Evolutionary conservation across 345 rosid genomes (phyloP).

Genomic region (Sisymbrium irio): DNA sequence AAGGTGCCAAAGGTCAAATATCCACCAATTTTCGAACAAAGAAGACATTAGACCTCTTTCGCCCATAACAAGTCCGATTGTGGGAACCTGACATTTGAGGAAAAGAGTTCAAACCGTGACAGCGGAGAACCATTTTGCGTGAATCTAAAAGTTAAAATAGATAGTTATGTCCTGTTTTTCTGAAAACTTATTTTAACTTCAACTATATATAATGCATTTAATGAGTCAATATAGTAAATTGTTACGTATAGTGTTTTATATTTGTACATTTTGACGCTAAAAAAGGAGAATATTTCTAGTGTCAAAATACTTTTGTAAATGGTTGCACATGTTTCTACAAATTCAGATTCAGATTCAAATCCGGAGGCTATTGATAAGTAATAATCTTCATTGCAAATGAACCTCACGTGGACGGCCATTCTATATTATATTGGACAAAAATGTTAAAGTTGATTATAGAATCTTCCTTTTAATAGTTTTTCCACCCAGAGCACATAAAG

Average conservation of each 20-base stretch:
- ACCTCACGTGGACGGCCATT: conserved; percentile 22
- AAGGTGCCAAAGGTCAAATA: conserved; percentile 89
- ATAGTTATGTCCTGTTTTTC: too few species aligned
- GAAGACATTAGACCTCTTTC: conserved; percentile 85
- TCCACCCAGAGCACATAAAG: background rate
- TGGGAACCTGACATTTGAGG: conserved; percentile 63
- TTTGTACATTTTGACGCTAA: too few species aligned
- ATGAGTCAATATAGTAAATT: too few species aligned
- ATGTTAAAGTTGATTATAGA: background rate
- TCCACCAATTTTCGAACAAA: conserved; percentile 89
- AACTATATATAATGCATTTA: too few species aligned
- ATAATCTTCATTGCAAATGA: background rate
- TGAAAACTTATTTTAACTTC: too few species aligned
- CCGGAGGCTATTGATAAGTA: conserved; percentile 17
- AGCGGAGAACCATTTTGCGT: conserved; percentile 7
- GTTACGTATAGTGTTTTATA: too few species aligned
- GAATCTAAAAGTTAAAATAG: too few species aligned
- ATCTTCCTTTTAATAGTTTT: background rate
- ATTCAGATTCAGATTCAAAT: conserved; percentile 17
- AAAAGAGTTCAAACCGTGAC: background rate
- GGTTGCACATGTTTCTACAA: background rate
- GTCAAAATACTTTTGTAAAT: too few species aligned
- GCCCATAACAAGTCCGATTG: conserved; percentile 88
- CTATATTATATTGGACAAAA: background rate
- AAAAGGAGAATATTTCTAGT: too few species aligned